Percentiles rank a stretch among this genome's conserved stretches.
These are phyloP conservation scores for Phtheirospermum japonicum DNA, from an alignment of 257 asterid species.

Conservation along the genomic window DNA sequence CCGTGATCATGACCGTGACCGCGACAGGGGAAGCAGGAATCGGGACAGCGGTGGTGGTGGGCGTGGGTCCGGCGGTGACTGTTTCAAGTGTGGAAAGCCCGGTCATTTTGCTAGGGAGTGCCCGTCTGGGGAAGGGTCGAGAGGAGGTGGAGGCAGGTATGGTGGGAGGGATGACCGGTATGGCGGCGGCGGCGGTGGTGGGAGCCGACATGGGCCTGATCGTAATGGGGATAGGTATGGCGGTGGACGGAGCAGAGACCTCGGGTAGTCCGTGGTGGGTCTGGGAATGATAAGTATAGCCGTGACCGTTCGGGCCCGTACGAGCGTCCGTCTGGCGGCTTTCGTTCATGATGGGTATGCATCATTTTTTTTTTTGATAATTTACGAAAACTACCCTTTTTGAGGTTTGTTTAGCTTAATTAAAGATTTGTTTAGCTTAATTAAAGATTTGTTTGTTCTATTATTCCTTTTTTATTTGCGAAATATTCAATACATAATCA, in stretches of 20 bases:
- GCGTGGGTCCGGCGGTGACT: conserved; percentile 85
- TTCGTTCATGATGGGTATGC: conserved; percentile 37
- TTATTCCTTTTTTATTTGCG: no score
- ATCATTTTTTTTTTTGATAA: neutral
- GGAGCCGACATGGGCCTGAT: conserved; percentile 79
- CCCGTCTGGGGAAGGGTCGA: conserved; percentile 65
- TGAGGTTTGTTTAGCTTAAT: no score
- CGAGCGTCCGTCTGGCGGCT: conserved; percentile 68
- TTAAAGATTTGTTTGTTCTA: no score
- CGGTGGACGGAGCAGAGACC: conserved; percentile 60
- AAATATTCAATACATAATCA: no score
- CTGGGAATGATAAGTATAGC: conserved; percentile 57
- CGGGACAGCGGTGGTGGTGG: conserved; percentile 56
- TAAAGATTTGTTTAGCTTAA: no score
- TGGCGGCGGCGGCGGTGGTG: conserved; percentile 70
- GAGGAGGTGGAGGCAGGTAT: conserved; percentile 51
- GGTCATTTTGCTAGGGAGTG: conserved; percentile 97
- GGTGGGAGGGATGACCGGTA: conserved; percentile 64
- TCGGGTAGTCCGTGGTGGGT: conserved; percentile 68
- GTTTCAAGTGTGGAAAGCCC: conserved; percentile 92
- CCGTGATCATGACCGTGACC: conserved; percentile 53
- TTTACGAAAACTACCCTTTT: no score
- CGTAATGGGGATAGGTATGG: conserved; percentile 69
- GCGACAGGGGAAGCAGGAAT: conserved; percentile 41
- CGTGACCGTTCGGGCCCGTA: conserved; percentile 95